Percentiles rank a stretch among this genome's conserved stretches.
These are phyloP conservation scores for Hydnomerulius pinastri DNA, from an alignment of 768 basidiomycete genomes.

Conservation along the genomic window DNA sequence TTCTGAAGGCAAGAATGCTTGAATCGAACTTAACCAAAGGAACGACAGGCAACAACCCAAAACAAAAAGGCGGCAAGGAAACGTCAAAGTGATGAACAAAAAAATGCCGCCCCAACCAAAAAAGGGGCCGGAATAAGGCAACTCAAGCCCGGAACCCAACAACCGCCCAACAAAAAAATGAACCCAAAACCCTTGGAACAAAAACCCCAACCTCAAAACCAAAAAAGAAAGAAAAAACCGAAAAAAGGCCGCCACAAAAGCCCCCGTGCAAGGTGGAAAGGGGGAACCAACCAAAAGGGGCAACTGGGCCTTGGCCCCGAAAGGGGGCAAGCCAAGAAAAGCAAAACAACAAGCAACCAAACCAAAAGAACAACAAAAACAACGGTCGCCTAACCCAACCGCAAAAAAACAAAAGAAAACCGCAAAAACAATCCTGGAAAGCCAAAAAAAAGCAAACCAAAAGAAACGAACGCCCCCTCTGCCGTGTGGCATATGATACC, in stretches of 20 bases:
- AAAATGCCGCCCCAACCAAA: constrained; percentile 12
- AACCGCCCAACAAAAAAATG: constrained; percentile 4
- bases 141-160: constrained; percentile 5
- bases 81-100: too few species aligned
- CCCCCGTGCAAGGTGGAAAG: constrained; percentile 55
- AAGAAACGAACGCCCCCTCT: constrained; percentile 55
- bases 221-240: not conserved
- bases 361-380: constrained; percentile 68
- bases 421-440: constrained; percentile 72
- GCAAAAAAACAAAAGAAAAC: constrained; percentile 75
- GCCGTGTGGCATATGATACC: constrained; percentile 1
- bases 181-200: not conserved
- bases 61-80: too few species aligned
- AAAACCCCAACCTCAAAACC: not conserved
- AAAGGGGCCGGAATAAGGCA: constrained; percentile 16
- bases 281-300: not conserved
- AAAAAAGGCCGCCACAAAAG: constrained; percentile 40
- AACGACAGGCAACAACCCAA: too few species aligned
- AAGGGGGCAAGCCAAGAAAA: constrained; percentile 37
- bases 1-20: too few species aligned
- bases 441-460: constrained; percentile 74
- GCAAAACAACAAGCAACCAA: constrained; percentile 83
- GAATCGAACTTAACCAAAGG: too few species aligned
- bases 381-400: constrained; percentile 71
- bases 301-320: not conserved